phyloP scores from a whole-genome alignment of 805 yeast genomes.

The Candida michaelii region DNA sequence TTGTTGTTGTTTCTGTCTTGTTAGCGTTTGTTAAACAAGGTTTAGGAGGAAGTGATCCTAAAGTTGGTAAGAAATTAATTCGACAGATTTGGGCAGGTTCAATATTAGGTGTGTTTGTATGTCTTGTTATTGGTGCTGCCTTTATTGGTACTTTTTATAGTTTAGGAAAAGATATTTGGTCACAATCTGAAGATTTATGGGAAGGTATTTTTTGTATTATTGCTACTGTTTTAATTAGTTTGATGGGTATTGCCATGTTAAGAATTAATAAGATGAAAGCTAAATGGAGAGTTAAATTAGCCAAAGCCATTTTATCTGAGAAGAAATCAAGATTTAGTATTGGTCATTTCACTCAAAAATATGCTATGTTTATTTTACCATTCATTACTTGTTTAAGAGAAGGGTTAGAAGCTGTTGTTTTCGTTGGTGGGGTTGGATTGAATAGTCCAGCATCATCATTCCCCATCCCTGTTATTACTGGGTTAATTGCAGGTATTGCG shows the following conservation, averaged over 20 bases:
- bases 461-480: conserved; percentile 91
- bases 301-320: conserved; percentile 68
- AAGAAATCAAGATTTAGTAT: conserved; percentile 51
- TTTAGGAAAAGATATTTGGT: conserved; percentile 79
- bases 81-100: conserved; percentile 90
- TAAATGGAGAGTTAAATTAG: conserved; percentile 95
- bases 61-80: conserved; percentile 59
- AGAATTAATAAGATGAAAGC: conserved; percentile 94
- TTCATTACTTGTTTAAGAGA: conserved; percentile 91
- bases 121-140: conserved; percentile 86
- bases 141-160: conserved; percentile 92
- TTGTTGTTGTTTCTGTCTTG: conserved; percentile 85
- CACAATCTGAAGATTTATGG: conserved; percentile 89
- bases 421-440: conserved; percentile 47
- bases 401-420: conserved; percentile 64
- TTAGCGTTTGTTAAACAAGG: conserved; percentile 91
- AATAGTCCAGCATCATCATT: conserved; percentile 51
- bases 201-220: conserved; percentile 92
- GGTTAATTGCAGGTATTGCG: conserved; percentile 72
- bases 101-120: conserved; percentile 65
- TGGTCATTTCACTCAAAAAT: conserved; percentile 52
- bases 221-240: conserved; percentile 83
- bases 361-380: conserved; percentile 87
- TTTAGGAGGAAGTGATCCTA: conserved; percentile 57
- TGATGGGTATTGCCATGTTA: conserved; percentile 96